A percentile compares a stretch with the other conserved stretches of the same genome.
phyloP scores from a whole-genome alignment of 495 filamentous ascomycete species.

The Tetracladium marchalianum region DNA sequence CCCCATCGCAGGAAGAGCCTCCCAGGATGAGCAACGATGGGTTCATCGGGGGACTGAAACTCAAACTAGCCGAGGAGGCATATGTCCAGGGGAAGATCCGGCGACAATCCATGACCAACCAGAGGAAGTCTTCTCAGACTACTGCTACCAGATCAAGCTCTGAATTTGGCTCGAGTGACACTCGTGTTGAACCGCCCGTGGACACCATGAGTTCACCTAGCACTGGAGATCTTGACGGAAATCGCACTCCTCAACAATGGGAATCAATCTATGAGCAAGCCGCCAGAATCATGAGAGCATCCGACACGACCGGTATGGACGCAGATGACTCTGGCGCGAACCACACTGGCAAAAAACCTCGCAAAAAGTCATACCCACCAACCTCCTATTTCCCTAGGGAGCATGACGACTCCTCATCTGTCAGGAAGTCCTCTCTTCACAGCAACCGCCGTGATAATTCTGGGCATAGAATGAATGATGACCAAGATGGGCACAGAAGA shows the following conservation, averaged over 20 bases:
- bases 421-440: not conserved
- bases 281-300: not conserved
- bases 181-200: not conserved
- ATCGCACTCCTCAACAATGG: conserved; percentile 12
- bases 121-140: not conserved
- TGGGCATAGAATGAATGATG: not conserved
- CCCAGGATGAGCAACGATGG: conserved; percentile 1
- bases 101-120: not conserved
- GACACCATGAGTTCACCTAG: not conserved
- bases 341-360: too few relatives aligned
- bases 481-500: not conserved
- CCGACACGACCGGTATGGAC: not conserved
- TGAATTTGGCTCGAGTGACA: not conserved
- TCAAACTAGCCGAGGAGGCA: conserved; percentile 19
- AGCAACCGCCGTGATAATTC: not conserved
- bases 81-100: conserved; percentile 10
- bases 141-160: not conserved
- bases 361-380: too few relatives aligned
- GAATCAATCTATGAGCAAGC: conserved; percentile 11
- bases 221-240: conserved; percentile 7
- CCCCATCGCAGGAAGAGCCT: not conserved
- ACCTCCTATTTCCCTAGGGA: too few relatives aligned
- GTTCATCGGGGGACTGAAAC: conserved; percentile 22
- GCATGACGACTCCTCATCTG: too few relatives aligned
- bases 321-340: not conserved